Percentiles rank a stretch among this genome's conserved stretches.
phyloP scores from a whole-genome alignment of 1,284 basidiomycete genomes.

The Ganoderma multipileum region DNA sequence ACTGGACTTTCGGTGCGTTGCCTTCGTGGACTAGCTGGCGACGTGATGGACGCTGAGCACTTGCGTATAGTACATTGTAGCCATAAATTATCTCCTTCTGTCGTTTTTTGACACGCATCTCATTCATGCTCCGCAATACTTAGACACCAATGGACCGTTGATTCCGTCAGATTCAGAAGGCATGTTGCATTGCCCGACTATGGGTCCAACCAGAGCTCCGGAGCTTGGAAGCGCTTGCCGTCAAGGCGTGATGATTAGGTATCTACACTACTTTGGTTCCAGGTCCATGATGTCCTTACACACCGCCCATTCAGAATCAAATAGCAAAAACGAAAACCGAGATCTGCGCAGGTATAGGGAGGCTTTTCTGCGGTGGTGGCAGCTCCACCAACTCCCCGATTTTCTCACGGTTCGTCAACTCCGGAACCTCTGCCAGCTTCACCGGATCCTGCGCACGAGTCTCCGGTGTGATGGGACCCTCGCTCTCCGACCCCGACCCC shows the following conservation, averaged over 20 bases:
- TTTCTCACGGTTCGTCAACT: conserved; percentile 22
- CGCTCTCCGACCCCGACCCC: conserved; percentile 25
- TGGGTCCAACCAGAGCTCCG: neutral
- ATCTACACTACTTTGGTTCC: neutral
- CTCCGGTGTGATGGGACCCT: conserved; percentile 29
- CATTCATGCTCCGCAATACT: conserved; percentile 16
- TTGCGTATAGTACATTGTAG: conserved; percentile 24
- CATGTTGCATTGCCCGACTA: neutral
- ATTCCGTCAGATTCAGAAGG: neutral
- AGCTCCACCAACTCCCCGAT: conserved; percentile 14
- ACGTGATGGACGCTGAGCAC: neutral
- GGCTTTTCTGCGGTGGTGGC: neutral
- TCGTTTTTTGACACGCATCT: conserved; percentile 7
- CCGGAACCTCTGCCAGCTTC: conserved; percentile 27
- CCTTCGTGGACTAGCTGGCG: neutral
- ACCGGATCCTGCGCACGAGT: conserved; percentile 25
- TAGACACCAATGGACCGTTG: conserved; percentile 9
- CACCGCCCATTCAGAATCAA: neutral
- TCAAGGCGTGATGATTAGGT: neutral
- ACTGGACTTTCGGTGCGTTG: conserved; percentile 21
- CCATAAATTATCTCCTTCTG: conserved; percentile 27
- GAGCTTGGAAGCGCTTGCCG: neutral
- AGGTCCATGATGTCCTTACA: neutral
- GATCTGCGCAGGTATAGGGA: neutral
- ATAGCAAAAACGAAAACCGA: neutral